A percentile compares a stretch with the other conserved stretches of the same genome.
These are phyloP conservation scores for Alternaria viburni DNA, from an alignment of 2,329 filamentous ascomycete genomes.

Conservation along the genomic window DNA sequence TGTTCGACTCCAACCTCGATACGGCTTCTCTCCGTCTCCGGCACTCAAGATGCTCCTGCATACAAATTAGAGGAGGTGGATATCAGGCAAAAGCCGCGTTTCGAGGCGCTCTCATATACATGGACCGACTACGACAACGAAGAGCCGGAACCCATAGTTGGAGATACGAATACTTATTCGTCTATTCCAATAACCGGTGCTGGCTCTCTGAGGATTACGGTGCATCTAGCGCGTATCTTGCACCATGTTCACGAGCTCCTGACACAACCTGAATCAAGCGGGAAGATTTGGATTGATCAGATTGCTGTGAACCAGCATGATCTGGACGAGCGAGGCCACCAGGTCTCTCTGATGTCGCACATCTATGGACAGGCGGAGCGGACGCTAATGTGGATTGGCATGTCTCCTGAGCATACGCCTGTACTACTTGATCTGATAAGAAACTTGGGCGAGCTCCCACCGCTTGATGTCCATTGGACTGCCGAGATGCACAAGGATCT, in stretches of 20 bases:
- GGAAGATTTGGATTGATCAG: conserved; percentile 2
- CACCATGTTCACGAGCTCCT: not conserved
- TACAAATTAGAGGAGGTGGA: not conserved
- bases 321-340: not conserved
- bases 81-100: not conserved
- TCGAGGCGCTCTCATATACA: not conserved
- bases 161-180: not conserved
- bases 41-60: not conserved
- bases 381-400: not conserved
- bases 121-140: not conserved
- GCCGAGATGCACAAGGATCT: not conserved
- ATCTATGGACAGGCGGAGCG: not conserved
- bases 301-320: not conserved
- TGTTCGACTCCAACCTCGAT: not conserved
- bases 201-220: not conserved
- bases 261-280: not conserved
- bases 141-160: not conserved
- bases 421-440: not conserved
- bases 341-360: not conserved
- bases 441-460: not conserved
- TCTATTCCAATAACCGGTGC: not conserved
- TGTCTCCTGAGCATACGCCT: not conserved
- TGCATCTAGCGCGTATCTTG: not conserved
- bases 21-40: not conserved
- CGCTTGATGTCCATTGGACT: not conserved